Evolutionary conservation across 2,329 filamentous ascomycete genomes (phyloP).

Genomic region (Fusarium sp.): DNA sequence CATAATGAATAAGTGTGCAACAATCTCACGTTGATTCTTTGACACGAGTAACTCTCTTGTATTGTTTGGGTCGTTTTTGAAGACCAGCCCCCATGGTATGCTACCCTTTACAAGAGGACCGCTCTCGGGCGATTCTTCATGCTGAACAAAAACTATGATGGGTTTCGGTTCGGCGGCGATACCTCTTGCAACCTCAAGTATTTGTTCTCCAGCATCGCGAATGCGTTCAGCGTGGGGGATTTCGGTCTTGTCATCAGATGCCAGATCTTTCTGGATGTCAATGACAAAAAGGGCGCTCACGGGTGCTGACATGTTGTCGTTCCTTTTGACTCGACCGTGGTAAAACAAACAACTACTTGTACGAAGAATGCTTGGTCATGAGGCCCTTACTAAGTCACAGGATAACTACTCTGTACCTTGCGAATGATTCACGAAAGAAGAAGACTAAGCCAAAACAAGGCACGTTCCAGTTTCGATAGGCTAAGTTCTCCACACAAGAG

Average conservation of each 20-base stretch:
- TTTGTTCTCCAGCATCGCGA: background rate
- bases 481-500: background rate
- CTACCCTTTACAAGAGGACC: constrained; percentile 8
- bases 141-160: constrained; percentile 21
- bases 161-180: background rate
- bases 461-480: background rate
- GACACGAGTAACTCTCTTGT: constrained; percentile 3
- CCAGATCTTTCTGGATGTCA: constrained; percentile 23
- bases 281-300: constrained; percentile 19
- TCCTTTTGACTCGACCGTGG: background rate
- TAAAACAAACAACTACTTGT: background rate
- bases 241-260: background rate
- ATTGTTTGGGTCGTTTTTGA: background rate
- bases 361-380: background rate
- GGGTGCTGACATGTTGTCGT: background rate
- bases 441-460: background rate
- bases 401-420: background rate
- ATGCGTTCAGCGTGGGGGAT: constrained; percentile 11
- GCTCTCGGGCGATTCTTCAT: constrained; percentile 12
- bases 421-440: background rate
- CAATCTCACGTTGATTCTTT: constrained; percentile 8
- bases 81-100: constrained; percentile 4
- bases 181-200: background rate
- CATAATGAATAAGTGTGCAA: background rate
- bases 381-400: background rate